These are phyloP conservation scores for Mallotus japonicus DNA, from an alignment of 441 rosid species.

Conservation along the genomic window DNA sequence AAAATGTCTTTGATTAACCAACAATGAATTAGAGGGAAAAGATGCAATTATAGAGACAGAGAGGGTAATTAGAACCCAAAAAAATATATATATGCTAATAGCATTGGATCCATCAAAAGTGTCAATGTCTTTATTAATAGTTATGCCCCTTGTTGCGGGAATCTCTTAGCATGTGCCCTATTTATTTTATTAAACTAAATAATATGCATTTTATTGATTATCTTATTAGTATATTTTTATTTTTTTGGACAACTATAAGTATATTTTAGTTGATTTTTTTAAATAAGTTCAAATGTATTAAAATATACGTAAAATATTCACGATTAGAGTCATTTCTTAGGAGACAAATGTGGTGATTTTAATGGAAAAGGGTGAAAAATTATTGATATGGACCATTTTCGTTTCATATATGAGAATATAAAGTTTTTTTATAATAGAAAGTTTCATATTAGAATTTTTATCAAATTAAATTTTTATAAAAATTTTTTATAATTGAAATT, in stretches of 20 bases:
- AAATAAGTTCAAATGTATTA: neutral
- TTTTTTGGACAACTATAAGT: neutral
- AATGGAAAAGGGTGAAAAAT: no score
- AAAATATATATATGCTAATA: neutral
- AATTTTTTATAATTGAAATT: no score
- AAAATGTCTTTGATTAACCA: constrained; percentile 1
- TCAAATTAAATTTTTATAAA: no score
- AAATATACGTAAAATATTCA: no score
- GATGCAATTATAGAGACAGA: neutral
- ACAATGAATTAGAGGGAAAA: neutral
- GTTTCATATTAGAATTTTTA: no score
- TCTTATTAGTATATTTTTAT: neutral
- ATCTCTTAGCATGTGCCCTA: neutral
- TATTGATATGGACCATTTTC: no score
- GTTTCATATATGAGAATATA: no score
- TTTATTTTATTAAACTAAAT: neutral
- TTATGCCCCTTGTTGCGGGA: neutral
- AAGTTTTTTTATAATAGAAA: no score
- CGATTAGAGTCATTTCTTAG: no score
- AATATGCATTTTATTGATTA: no score
- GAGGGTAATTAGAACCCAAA: neutral
- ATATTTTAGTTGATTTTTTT: neutral
- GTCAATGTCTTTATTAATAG: neutral
- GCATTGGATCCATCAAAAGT: constrained; percentile 8
- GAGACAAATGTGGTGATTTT: no score